phyloP scores from a whole-genome alignment of 352 stramenopile genomes.

The Phytophthora pluvialis region DNA sequence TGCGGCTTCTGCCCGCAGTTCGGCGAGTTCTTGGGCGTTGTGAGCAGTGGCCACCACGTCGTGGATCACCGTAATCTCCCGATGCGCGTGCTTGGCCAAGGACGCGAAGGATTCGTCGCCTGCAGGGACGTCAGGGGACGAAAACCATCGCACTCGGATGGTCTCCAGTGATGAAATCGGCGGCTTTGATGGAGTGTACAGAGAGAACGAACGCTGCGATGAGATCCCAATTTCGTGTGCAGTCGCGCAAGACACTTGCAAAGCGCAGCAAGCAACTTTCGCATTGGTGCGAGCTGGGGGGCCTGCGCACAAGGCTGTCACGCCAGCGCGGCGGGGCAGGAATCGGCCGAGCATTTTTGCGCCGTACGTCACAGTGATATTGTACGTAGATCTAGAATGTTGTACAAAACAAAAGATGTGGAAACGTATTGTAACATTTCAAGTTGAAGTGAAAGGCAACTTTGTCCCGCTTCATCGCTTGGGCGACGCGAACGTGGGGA shows the following conservation, averaged over 20 bases:
- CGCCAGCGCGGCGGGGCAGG: background rate
- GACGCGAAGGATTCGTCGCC: conserved; percentile 53
- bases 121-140: conserved; percentile 12
- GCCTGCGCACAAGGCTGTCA: background rate
- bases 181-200: conserved; percentile 1
- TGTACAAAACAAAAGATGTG: too few relatives aligned
- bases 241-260: conserved; percentile 4
- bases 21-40: conserved; percentile 45
- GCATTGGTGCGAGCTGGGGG: background rate
- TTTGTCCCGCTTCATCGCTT: conserved; percentile 39
- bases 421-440: background rate
- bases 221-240: conserved; percentile 4
- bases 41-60: conserved; percentile 48
- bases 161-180: too few relatives aligned
- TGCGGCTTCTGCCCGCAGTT: conserved; percentile 52
- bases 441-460: conserved; percentile 20
- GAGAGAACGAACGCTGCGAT: conserved; percentile 7
- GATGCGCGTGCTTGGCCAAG: conserved; percentile 40
- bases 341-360: conserved; percentile 34
- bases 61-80: conserved; percentile 58
- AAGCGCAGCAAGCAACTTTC: background rate
- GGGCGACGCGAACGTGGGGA: conserved; percentile 45
- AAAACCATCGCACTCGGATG: conserved; percentile 21
- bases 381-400: too few relatives aligned
- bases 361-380: background rate